A percentile compares a stretch with the other conserved stretches of the same genome.
Conservation (phyloP, 345 rosid species). For the Dovyalis caffra region DNA sequence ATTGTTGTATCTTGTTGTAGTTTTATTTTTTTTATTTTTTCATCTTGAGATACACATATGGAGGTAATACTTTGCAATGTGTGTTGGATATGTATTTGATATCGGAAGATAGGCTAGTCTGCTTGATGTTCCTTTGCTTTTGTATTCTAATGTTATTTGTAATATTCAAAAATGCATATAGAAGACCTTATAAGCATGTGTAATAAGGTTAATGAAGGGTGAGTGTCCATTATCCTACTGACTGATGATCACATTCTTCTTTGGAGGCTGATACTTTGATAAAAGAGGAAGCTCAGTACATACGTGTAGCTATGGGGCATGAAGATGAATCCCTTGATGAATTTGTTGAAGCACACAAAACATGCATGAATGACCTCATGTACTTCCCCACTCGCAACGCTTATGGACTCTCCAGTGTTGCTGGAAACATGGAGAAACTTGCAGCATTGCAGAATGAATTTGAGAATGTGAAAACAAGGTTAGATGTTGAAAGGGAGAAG, state of each 20-base stretch:
- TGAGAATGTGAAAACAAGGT: slow-evolving; percentile 63
- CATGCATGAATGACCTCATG: slow-evolving; percentile 90
- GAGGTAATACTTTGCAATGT: not conserved
- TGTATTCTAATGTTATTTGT: not conserved
- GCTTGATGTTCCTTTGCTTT: not conserved
- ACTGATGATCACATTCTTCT: slow-evolving; percentile 9
- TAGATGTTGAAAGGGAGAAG: slow-evolving; percentile 85
- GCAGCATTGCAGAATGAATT: slow-evolving; percentile 79
- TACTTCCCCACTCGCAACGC: slow-evolving; percentile 91
- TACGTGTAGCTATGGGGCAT: slow-evolving; percentile 88
- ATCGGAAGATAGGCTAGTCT: not conserved
- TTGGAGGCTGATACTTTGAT: slow-evolving; percentile 70
- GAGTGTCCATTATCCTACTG: not conserved
- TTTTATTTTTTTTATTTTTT: not conserved
- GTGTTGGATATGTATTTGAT: not conserved
- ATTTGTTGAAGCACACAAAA: slow-evolving; percentile 83
- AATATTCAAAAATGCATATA: not conserved
- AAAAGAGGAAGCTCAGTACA: slow-evolving; percentile 64
- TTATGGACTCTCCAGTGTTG: slow-evolving; percentile 90
- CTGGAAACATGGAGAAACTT: slow-evolving; percentile 82
- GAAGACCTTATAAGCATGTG: not conserved
- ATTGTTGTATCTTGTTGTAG: not conserved
- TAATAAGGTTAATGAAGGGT: not conserved
- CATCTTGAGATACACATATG: not conserved
- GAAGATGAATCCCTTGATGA: slow-evolving; percentile 80